Base-by-base conservation (phyloP, 2,329 filamentous ascomycete species). In the Chaetomium sp. region DNA sequence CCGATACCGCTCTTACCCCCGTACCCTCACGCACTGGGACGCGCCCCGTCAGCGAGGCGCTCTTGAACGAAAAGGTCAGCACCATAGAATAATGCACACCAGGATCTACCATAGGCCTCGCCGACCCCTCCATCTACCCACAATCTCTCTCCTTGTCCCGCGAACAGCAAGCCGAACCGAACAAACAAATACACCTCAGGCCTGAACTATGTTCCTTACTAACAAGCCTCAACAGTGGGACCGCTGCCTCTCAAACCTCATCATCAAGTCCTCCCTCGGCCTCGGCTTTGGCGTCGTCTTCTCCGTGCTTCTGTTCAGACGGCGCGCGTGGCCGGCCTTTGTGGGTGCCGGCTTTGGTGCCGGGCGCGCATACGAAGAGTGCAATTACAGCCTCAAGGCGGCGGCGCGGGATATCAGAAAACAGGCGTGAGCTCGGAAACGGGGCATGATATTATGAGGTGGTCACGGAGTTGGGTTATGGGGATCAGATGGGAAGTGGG, bases 251-350 rank as follows among this genome's bases (percentile, higher is more conserved):
- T 97, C 94, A 66, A 96, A 95, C 70, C 84, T 96, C 74, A 84
- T 99, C 71, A 95, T 99, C 80, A 91, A 95, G 75, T 97, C 92
- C 63, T 87, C 89, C 55, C 87, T 99, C 73, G 94, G 94, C 69
- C 88, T 97, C 71, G 90, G 88, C 66, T 99, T 99, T 76, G 94
- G 94, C 71, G 87, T 99, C 72, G 89, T 99, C 76, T 97, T 99
- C 80, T 97, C 94, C 59, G 91, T 99, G 59, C 87, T 99, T 57
- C 77, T 99, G 54, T 99, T 99, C 84, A 96, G 95, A 82, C 88
- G 95, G 74, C 87, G 94, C 77, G 89, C 94, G 64, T 99, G 92
- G 90, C 94, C 94, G 56, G 94, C 91, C n/a, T 94, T 90, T 71
- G 83, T 96, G 64, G 94, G 94, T 63, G 81, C 92, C 54, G 94